A percentile compares a stretch with the other conserved stretches of the same genome.
Evolutionary conservation across 768 basidiomycete genomes (phyloP).

Genomic region (Daedaleopsis nitida): DNA sequence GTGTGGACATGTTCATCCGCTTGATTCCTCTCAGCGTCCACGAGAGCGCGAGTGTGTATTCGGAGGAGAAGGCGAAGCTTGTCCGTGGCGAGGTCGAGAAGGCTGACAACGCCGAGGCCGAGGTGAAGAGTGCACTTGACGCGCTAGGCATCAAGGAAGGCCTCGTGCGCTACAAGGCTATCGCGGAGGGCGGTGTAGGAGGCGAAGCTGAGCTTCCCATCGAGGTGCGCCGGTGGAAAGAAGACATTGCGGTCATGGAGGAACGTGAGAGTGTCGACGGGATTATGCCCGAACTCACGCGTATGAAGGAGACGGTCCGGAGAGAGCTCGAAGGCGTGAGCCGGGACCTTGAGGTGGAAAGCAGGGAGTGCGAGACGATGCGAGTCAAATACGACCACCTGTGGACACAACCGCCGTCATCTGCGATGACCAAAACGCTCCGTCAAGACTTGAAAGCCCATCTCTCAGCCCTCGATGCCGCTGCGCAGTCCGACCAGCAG

Average conservation of each 20-base stretch:
- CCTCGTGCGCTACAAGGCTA: conserved; percentile 65
- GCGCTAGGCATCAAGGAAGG: conserved; percentile 78
- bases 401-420: conserved; percentile 87
- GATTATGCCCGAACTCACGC: conserved; percentile 58
- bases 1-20: conserved; percentile 84
- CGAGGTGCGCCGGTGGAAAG: conserved; percentile 72
- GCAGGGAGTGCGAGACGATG: conserved; percentile 84
- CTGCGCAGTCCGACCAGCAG: conserved; percentile 76
- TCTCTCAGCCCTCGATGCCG: conserved; percentile 69
- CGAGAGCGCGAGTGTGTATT: conserved; percentile 94
- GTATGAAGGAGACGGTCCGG: conserved; percentile 58
- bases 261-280: conserved; percentile 67
- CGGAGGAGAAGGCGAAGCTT: conserved; percentile 97
- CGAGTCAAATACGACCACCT: conserved; percentile 84
- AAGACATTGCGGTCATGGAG: conserved; percentile 73
- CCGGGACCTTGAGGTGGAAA: conserved; percentile 78
- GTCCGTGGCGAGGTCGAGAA: conserved; percentile 89
- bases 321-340: conserved; percentile 62
- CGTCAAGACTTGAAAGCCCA: conserved; percentile 83
- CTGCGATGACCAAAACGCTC: conserved; percentile 66
- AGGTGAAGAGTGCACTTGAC: conserved; percentile 77
- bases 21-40: conserved; percentile 93
- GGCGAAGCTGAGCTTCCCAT: conserved; percentile 68
- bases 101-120: conserved; percentile 80
- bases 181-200: conserved; percentile 64